Conservation (phyloP, 1,139 yeast genomes). For the Pichia inconspicua region DNA sequence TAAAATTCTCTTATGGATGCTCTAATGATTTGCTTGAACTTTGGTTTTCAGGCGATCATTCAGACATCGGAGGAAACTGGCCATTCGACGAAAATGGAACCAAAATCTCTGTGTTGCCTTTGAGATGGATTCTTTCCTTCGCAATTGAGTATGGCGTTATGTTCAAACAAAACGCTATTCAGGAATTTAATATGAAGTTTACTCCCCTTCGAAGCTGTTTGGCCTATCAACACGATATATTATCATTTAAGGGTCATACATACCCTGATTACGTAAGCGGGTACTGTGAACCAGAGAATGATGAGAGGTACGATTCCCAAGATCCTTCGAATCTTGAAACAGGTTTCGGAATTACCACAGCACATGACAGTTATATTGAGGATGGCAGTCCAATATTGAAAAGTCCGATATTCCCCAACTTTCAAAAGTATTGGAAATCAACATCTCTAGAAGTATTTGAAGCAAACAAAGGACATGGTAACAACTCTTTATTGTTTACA, state of each 20-base stretch:
- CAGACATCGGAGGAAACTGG: conserved; percentile 65
- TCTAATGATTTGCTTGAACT: conserved; percentile 39
- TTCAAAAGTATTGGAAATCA: background rate
- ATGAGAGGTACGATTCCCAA: background rate
- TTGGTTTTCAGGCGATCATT: conserved; percentile 63
- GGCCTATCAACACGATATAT: conserved; percentile 42
- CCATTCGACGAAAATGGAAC: conserved; percentile 34
- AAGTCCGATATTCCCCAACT: conserved; percentile 6
- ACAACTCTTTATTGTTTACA: conserved; percentile 20
- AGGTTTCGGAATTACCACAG: background rate
- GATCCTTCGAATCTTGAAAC: background rate
- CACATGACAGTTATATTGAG: background rate
- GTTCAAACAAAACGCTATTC: conserved; percentile 36
- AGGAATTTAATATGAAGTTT: conserved; percentile 33
- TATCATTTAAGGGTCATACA: conserved; percentile 24
- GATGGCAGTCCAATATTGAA: background rate
- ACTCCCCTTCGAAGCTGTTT: conserved; percentile 35
- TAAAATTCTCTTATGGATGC: conserved; percentile 4
- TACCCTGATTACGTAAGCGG: conserved; percentile 8
- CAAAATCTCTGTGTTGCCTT: conserved; percentile 37
- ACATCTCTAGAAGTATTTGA: conserved; percentile 12
- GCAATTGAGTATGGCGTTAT: conserved; percentile 42
- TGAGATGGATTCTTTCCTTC: conserved; percentile 53
- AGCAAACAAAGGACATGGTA: conserved; percentile 33
- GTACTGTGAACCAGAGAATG: background rate